phyloP scores from a whole-genome alignment of 1,284 basidiomycete species.

The Amylostereum areolatum region DNA sequence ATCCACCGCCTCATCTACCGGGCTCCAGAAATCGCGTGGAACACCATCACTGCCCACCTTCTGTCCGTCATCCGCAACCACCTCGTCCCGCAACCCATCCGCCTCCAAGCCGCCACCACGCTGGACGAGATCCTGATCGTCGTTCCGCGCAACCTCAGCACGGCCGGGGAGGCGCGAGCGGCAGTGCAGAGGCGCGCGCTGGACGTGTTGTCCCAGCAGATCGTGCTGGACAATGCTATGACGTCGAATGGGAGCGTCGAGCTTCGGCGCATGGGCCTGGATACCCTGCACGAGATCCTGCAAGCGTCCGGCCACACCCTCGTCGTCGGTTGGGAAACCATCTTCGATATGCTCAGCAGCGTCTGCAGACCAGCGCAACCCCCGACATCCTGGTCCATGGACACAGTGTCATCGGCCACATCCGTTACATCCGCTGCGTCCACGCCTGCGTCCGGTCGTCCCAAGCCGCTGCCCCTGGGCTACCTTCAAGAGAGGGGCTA shows the following conservation, averaged over 20 bases:
- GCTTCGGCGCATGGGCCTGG: conserved; percentile 80
- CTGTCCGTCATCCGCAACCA: conserved; percentile 66
- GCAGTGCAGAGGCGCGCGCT: conserved; percentile 79
- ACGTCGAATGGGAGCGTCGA: conserved; percentile 59
- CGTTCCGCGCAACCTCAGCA: conserved; percentile 61
- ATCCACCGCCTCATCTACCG: conserved; percentile 79
- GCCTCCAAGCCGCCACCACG: conserved; percentile 82
- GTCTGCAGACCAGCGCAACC: conserved; percentile 59
- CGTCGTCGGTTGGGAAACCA: conserved; percentile 86
- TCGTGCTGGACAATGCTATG: conserved; percentile 48
- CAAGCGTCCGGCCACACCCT: conserved; percentile 90
- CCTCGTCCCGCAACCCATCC: conserved; percentile 70
- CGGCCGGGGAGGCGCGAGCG: conserved; percentile 55
- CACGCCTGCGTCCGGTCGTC: conserved; percentile 29
- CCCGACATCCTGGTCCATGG: conserved; percentile 11
- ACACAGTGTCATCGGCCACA: too few species aligned
- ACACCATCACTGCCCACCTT: conserved; percentile 73
- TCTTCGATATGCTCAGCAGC: conserved; percentile 86
- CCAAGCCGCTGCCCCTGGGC: conserved; percentile 46
- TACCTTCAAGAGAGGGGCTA: conserved; percentile 59
- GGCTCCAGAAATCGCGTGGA: conserved; percentile 82
- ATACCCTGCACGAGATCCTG: conserved; percentile 84
- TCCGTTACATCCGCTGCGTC: conserved; percentile 21
- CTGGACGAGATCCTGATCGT: conserved; percentile 77
- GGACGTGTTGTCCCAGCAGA: conserved; percentile 76